phyloP scores from a whole-genome alignment of 2,329 filamentous ascomycete species.

The Ambrosiella cleistominuta region DNA sequence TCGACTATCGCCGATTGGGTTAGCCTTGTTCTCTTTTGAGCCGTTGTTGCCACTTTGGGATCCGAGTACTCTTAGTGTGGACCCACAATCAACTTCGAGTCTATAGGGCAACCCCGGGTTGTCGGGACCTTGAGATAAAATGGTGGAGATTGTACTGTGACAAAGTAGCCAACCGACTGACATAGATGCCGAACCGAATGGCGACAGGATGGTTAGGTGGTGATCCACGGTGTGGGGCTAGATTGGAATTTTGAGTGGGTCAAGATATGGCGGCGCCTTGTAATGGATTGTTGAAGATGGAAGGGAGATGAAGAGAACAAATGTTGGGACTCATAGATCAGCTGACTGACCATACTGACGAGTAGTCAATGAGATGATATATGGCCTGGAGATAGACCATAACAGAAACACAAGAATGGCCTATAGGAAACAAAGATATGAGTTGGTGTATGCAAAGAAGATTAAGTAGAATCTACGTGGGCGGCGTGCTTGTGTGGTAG shows the following conservation, averaged over 20 bases:
- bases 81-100: neutral
- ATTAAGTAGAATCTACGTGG: too few relatives aligned
- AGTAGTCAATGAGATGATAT: too few relatives aligned
- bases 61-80: neutral
- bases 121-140: neutral
- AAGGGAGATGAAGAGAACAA: neutral
- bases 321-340: neutral
- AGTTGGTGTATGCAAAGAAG: too few relatives aligned
- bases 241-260: neutral
- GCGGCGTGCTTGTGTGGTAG: too few relatives aligned
- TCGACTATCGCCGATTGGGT: neutral
- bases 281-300: neutral
- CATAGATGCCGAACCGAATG: neutral
- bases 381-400: too few relatives aligned
- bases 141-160: neutral
- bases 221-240: neutral
- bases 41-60: neutral
- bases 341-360: too few relatives aligned
- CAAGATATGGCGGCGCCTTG: neutral
- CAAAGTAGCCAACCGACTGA: neutral
- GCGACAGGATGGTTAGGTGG: neutral
- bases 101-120: neutral
- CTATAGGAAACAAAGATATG: too few relatives aligned
- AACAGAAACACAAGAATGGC: too few relatives aligned
- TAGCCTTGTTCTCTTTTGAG: neutral